A percentile compares a stretch with the other conserved stretches of the same genome.
Evolutionary conservation across 2,329 filamentous ascomycete species (phyloP).

Genomic region (Claviceps cyperi): DNA sequence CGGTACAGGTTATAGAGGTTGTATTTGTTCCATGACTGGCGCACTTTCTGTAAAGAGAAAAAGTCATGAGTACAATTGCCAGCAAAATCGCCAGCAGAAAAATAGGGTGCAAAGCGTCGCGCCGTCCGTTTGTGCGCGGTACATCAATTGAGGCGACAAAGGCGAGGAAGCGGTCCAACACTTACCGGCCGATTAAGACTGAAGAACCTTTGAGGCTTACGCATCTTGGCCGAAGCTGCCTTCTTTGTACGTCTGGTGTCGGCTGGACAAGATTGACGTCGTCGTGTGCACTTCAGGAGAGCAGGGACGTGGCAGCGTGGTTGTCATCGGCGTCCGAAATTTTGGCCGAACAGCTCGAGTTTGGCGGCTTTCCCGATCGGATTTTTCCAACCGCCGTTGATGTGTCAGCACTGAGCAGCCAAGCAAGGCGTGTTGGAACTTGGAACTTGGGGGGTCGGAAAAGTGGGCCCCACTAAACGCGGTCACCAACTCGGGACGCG

Average conservation of each 20-base stretch:
- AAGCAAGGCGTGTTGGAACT: too few species aligned
- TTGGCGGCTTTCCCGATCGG: slow-evolving; percentile 9
- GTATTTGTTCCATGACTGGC: slow-evolving; percentile 95
- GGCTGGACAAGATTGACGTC: slow-evolving; percentile 3
- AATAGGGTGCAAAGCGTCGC: background rate
- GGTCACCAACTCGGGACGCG: slow-evolving; percentile 7
- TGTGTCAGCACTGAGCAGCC: background rate
- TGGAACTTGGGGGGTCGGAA: background rate
- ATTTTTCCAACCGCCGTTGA: slow-evolving; percentile 14
- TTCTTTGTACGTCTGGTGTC: slow-evolving; percentile 5
- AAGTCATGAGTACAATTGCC: background rate
- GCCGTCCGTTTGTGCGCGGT: background rate
- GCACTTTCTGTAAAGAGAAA: slow-evolving; percentile 53
- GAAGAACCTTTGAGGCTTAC: slow-evolving; percentile 47
- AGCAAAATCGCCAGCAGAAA: background rate
- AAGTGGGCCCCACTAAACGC: slow-evolving; percentile 15
- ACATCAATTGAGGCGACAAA: too few species aligned
- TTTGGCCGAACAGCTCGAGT: slow-evolving; percentile 14
- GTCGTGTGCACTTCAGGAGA: slow-evolving; percentile 3
- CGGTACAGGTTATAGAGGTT: slow-evolving; percentile 76
- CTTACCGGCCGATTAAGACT: slow-evolving; percentile 51
- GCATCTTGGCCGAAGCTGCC: slow-evolving; percentile 28
- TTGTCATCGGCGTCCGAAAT: slow-evolving; percentile 12
- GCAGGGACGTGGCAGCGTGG: background rate
- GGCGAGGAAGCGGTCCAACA: background rate